Evolutionary conservation across 2,329 filamentous ascomycete genomes (phyloP).

Genomic region (Ascocoryne sarcoides): DNA sequence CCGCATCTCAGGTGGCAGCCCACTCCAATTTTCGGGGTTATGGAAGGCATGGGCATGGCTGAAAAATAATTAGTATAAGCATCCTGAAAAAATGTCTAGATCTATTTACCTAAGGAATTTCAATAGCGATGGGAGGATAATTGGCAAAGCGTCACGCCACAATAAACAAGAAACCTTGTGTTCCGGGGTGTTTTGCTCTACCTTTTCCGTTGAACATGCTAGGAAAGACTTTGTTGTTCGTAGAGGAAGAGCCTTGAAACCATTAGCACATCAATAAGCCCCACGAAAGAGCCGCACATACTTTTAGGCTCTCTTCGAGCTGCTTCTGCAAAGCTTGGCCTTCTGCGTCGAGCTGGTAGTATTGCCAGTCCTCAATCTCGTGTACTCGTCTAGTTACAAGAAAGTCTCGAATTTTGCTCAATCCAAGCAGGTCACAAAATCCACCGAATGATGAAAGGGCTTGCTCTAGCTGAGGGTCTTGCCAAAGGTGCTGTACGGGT

Average conservation of each 20-base stretch:
- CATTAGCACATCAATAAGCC: not conserved
- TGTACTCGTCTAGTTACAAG: slow-evolving; percentile 65
- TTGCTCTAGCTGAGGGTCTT: slow-evolving; percentile 56
- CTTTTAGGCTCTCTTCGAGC: slow-evolving; percentile 67
- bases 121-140: slow-evolving; percentile 77
- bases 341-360: slow-evolving; percentile 65
- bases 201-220: slow-evolving; percentile 83
- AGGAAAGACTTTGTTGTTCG: slow-evolving; percentile 85
- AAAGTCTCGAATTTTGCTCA: slow-evolving; percentile 76
- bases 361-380: slow-evolving; percentile 74
- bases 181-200: slow-evolving; percentile 63
- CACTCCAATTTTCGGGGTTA: slow-evolving; percentile 74
- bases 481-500: slow-evolving; percentile 78
- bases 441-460: slow-evolving; percentile 65
- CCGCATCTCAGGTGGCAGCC: slow-evolving; percentile 66
- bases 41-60: slow-evolving; percentile 88
- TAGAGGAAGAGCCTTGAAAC: slow-evolving; percentile 55
- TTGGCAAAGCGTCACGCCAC: slow-evolving; percentile 78
- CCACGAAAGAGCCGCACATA: slow-evolving; percentile 24
- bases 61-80: slow-evolving; percentile 11
- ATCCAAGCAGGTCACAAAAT: slow-evolving; percentile 71
- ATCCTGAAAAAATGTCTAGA: slow-evolving; percentile 26
- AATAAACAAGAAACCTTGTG: slow-evolving; percentile 69
- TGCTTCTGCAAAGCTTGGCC: slow-evolving; percentile 71
- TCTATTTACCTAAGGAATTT: slow-evolving; percentile 55